Base-by-base conservation (phyloP, 108 stramenopile genomes). In the Seminavis robusta region DNA sequence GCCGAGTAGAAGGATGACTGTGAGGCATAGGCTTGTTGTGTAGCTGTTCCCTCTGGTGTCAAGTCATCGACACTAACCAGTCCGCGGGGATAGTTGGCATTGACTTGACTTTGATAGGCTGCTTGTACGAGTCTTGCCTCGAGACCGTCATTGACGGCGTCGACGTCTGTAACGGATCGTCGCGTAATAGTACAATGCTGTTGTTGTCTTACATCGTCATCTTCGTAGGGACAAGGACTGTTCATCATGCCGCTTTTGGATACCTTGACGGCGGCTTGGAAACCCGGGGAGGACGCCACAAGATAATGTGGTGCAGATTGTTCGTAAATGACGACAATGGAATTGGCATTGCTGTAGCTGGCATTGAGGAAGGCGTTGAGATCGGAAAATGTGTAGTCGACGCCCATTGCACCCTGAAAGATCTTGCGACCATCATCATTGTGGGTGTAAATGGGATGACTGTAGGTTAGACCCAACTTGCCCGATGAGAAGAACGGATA, bases 391-490 rank as follows among this genome's bases (percentile, higher is more conserved):
- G 15, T 61, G 24, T 67, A 62, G 47, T 78, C 71, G 34, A 73
- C 46, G 15, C 63, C 67, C 33, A 78, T 15, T 3, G 73, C 77
- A 4, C 77, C 77, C 6, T 38, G 42, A 65, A 78, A 78, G 17
- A 73, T 46, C 26, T 65, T 67, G 7, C 36, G 29, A 3, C 69
- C 64, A 11, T 47, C 37, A 6, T 17, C 32, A 1, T 45, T 44
- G n/a, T 66, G 53, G 6, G 29, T 46, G 36, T 73, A 78, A 19
- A 78, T 32, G 3, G 77, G 77, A 2, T 55, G 17, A 1, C 63
- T 21, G 39, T 59, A 63, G 10, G 71, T 73, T 15, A 78, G 52
- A 13, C 77, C 77, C 20, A 73, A 36, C 33, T 59, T 34, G 1
- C 45, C 47, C 15, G 31, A 29, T 1, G 55, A 32, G 30, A 61